Evolutionary conservation across 768 basidiomycete genomes (phyloP).

Genomic region (Mrakia frigida): DNA sequence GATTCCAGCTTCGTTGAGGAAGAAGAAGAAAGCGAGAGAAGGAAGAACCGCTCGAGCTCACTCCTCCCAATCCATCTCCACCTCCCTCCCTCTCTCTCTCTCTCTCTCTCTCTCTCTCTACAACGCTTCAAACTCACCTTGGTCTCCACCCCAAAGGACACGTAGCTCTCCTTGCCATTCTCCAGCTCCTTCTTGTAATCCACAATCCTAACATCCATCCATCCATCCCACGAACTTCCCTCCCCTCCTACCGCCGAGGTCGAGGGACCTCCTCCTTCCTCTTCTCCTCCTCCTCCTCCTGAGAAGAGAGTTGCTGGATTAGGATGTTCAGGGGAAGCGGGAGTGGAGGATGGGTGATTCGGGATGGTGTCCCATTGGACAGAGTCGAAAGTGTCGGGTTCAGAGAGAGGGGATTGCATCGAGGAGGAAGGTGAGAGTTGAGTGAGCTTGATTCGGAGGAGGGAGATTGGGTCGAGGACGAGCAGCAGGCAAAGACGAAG

Average conservation of each 20-base stretch:
- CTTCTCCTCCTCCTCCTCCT: not conserved
- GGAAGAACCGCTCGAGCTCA: not conserved
- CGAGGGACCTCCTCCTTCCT: not conserved
- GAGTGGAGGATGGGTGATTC: not conserved
- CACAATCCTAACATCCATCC: slow-evolving; percentile 27
- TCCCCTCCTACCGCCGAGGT: not conserved
- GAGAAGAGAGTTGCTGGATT: not conserved
- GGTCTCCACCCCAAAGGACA: slow-evolving; percentile 23
- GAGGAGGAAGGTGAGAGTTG: not conserved
- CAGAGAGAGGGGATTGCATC: slow-evolving; percentile 6
- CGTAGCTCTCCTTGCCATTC: slow-evolving; percentile 30
- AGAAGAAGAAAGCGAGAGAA: no score
- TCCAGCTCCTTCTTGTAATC: slow-evolving; percentile 33
- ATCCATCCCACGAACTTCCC: slow-evolving; percentile 23
- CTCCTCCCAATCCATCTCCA: not conserved
- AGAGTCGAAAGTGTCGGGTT: slow-evolving; percentile 20
- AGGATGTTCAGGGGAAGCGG: not conserved
- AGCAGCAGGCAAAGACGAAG: no score
- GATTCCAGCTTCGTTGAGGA: no score
- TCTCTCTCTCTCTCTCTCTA: not conserved
- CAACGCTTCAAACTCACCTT: slow-evolving; percentile 1
- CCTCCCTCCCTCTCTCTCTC: not conserved
- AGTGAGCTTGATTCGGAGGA: no score
- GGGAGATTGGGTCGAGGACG: no score
- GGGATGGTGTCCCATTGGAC: slow-evolving; percentile 25